Percentiles rank a stretch among this genome's conserved stretches.
phyloP scores from a whole-genome alignment of 495 filamentous ascomycete species.

The Penicillium goetzii region DNA sequence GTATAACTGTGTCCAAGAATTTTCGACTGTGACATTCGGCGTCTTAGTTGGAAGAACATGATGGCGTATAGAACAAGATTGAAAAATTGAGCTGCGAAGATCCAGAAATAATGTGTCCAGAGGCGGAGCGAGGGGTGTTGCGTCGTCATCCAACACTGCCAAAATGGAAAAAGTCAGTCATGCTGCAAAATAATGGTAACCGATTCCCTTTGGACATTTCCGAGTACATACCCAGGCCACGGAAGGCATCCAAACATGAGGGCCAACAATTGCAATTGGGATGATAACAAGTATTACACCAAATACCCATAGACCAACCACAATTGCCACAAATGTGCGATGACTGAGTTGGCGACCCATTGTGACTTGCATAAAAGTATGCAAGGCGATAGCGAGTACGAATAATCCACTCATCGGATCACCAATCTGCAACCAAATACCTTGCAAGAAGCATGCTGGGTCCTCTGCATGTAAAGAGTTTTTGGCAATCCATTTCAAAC shows the following conservation, averaged over 20 bases:
- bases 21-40: slow-evolving; percentile 37
- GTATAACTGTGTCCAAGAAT: slow-evolving; percentile 28
- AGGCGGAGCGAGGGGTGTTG: slow-evolving; percentile 61
- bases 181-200: neutral
- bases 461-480: slow-evolving; percentile 56
- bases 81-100: slow-evolving; percentile 64
- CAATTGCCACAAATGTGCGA: slow-evolving; percentile 46
- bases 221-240: slow-evolving; percentile 59
- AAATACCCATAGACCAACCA: slow-evolving; percentile 58
- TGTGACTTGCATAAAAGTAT: slow-evolving; percentile 64
- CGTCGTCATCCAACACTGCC: slow-evolving; percentile 67
- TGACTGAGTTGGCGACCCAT: slow-evolving; percentile 55
- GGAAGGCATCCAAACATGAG: slow-evolving; percentile 60
- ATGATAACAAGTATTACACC: slow-evolving; percentile 57
- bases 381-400: slow-evolving; percentile 63
- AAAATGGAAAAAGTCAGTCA: slow-evolving; percentile 2
- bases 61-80: slow-evolving; percentile 62
- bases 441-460: slow-evolving; percentile 64
- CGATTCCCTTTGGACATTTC: neutral
- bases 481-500: slow-evolving; percentile 55
- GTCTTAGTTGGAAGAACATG: slow-evolving; percentile 59
- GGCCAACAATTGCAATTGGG: slow-evolving; percentile 52
- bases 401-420: slow-evolving; percentile 67
- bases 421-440: slow-evolving; percentile 65
- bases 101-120: slow-evolving; percentile 72